phyloP scores from a whole-genome alignment of 176 grass and related monocot genomes.

The Triticum monococcum region DNA sequence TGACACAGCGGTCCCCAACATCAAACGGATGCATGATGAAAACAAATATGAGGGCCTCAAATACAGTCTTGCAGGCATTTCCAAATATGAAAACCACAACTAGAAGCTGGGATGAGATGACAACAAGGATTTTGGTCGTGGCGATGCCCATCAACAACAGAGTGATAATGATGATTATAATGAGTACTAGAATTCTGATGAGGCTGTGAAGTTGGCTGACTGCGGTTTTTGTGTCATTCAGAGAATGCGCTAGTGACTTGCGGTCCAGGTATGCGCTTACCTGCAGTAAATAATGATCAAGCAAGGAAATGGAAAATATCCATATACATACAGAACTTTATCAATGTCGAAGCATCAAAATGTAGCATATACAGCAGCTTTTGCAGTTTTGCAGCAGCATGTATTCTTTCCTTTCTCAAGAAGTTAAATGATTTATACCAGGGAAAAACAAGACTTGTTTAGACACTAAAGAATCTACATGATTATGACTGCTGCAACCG shows the following conservation, averaged over 20 bases:
- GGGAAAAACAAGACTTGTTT: neutral
- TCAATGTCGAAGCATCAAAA: neutral
- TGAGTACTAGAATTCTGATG: conserved; percentile 53
- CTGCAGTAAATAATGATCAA: conserved; percentile 42
- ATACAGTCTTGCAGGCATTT: conserved; percentile 89
- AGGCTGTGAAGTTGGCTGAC: conserved; percentile 94
- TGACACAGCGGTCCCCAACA: conserved; percentile 92
- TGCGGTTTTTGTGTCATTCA: conserved; percentile 98
- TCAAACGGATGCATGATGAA: conserved; percentile 99
- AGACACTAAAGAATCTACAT: neutral
- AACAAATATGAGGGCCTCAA: conserved; percentile 97
- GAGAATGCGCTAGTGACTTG: conserved; percentile 83
- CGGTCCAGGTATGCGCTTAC: conserved; percentile 87
- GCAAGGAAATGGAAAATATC: neutral
- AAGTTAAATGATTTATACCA: neutral
- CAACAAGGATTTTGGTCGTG: conserved; percentile 72
- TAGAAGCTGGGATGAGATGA: conserved; percentile 91
- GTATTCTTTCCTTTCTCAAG: neutral
- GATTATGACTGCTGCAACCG: neutral
- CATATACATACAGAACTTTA: neutral
- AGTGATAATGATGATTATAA: conserved; percentile 62
- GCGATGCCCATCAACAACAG: conserved; percentile 87
- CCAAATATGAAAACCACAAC: conserved; percentile 94
- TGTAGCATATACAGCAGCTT: neutral
- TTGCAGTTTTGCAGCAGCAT: neutral